phyloP scores from a whole-genome alignment of 2,329 filamentous ascomycete species.

The Fusarium equiseti region DNA sequence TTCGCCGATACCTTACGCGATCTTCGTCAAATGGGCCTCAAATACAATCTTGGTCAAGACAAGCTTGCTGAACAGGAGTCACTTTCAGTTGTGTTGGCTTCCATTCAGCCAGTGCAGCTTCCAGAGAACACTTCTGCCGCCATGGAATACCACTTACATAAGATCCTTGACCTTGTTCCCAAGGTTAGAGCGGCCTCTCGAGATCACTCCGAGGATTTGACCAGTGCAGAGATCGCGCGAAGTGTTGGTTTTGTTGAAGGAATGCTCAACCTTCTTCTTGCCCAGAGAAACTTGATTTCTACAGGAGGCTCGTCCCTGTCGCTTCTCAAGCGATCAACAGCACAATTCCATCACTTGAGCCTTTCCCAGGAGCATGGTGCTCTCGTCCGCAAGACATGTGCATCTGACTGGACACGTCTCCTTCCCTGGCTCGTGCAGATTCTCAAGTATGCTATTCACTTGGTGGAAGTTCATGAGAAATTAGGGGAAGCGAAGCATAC shows the following conservation, averaged over 20 bases:
- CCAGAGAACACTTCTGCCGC: constrained; percentile 46
- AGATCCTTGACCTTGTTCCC: constrained; percentile 79
- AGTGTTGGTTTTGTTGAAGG: constrained; percentile 91
- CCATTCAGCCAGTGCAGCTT: constrained; percentile 58
- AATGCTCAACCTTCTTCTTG: constrained; percentile 74
- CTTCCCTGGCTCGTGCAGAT: constrained; percentile 76
- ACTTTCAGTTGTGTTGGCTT: constrained; percentile 75
- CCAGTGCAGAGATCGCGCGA: constrained; percentile 80
- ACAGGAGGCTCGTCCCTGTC: constrained; percentile 54
- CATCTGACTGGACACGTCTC: constrained; percentile 45
- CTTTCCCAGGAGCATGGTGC: constrained; percentile 41
- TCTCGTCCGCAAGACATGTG: constrained; percentile 35
- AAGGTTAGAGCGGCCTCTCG: constrained; percentile 74
- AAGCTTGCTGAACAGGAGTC: constrained; percentile 80
- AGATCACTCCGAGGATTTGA: constrained; percentile 88
- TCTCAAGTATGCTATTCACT: constrained; percentile 69
- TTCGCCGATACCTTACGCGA: constrained; percentile 89
- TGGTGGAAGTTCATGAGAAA: constrained; percentile 75
- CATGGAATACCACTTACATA: constrained; percentile 81
- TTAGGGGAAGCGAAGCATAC: constrained; percentile 68
- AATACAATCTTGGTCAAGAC: constrained; percentile 81
- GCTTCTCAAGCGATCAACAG: constrained; percentile 55
- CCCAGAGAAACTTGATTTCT: constrained; percentile 68
- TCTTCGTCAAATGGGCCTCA: constrained; percentile 89
- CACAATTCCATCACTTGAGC: constrained; percentile 54